Base-by-base conservation (phyloP, 2,329 filamentous ascomycete genomes). In the Davidsoniella australis region DNA sequence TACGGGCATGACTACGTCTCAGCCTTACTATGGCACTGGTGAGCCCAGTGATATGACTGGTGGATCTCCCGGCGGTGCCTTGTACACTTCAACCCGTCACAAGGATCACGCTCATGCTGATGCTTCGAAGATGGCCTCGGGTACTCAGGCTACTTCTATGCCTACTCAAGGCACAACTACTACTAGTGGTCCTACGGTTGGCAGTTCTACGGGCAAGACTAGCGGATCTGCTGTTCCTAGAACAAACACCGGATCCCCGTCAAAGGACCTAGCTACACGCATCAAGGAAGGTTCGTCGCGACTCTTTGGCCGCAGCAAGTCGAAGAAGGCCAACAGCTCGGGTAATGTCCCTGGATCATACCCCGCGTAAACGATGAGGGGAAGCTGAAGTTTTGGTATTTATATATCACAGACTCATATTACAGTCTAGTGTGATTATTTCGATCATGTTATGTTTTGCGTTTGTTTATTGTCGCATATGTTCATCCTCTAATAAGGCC, bases 241-340 rank as follows among this genome's bases (percentile, higher is more conserved):
- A 43, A 16, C 40, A 4, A 24, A 24, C 24, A 43, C 47, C 14
- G 26, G 29, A 4, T 16, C 40, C 4, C 42, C 36, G 40, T 40
- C 42, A 14, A 48, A 43, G 9, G 16, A 48, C 23, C 29, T 48
- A n/a, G 39, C 47, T 14, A 38, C 47, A 16, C 47, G 47, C 26
- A 48, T 48, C 29, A 48, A 48, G 18, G 47, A 48, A 23, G 47
- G 47, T 2, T 48, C 47, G 12, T 48, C 47, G 6, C 40, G 47
- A n/a, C 33, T 48, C 4, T 48, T 48, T 37, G 40, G 47, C 4
- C 47, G 40, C 5, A 43, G 17, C 40, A 48, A 48, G 40, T 48
- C 47, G 40, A 48, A 42, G 40, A 48, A 43, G 33, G 16, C 18
- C 40, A 48, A 26, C 38, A 39, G 6, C 7, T 12, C 47, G 7